Evolutionary conservation across 257 asterid genomes (phyloP), one percentile per base, ranked within the genome.

Genomic region (Petunia axillaris): DNA sequence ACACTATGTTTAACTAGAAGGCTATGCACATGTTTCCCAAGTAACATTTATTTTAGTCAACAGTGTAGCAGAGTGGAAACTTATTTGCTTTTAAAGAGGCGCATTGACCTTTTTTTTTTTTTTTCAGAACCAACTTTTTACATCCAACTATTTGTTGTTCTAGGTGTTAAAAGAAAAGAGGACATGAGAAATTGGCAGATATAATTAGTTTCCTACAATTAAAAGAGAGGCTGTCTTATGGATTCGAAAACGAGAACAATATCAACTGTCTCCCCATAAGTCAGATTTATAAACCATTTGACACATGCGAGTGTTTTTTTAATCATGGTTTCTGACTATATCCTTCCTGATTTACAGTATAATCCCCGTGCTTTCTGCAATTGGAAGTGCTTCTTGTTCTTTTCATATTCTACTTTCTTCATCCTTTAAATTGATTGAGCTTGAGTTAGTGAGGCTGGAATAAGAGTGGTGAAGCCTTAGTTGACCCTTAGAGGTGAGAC

Each of bases 201-300:
- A 11, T 71, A 9, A 6, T 25, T 48, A 2, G 77, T 71, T 70
- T 71, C 16, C 59, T 48, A 25, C 59, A 48, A 46, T 10, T 59
- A 71, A 37, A 71, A 35, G 77, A 68, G 55, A 48, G 59, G 77
- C 48, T 11, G 59, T 16, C 35, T 46, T 48, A 6, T 48, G 44
- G 25, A 35, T 71, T 48, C 3, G 44, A 46, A 71, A 71, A 10
- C 25, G 60, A 36, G 35, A 71, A 10, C 35, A 50, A 50, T 10
- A 50, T 37, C 41, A 35, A 71, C 4, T 71, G 44, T 71, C 60
- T 71, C 25, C 77, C 8, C 43, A 10, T 48, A 44, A 43, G 60
- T 48, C 77, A 25, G 58, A 71, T 71, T 39, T 71, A 59, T 71
- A 43, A 48, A 25, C 13, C 60, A 71, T 71, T 71, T 71, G 35